Evolutionary conservation across 306 rosid species (phyloP).

Genomic region (Rubus idaeus): DNA sequence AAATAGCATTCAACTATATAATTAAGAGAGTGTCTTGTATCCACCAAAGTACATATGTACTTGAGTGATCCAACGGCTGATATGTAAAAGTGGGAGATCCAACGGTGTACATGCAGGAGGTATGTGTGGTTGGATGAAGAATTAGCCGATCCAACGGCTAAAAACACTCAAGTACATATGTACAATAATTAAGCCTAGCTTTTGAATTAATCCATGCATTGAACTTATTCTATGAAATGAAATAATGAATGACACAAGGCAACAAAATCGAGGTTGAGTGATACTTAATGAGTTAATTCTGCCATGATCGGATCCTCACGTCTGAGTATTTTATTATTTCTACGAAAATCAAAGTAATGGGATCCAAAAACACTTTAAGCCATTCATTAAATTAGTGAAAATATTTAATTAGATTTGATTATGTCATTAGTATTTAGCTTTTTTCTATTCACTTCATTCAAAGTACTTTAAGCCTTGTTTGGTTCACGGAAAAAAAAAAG

Average conservation of each 20-base stretch:
- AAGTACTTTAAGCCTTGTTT: too few relatives aligned
- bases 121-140: too few relatives aligned
- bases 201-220: conserved; percentile 8
- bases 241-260: conserved; percentile 15
- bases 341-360: neutral
- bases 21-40: too few relatives aligned
- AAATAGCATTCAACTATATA: conserved; percentile 5
- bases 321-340: neutral
- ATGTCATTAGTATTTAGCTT: neutral
- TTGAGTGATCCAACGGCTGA: too few relatives aligned
- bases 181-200: neutral
- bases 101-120: too few relatives aligned
- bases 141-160: too few relatives aligned
- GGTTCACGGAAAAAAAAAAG: too few relatives aligned
- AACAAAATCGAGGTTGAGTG: neutral
- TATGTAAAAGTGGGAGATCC: too few relatives aligned
- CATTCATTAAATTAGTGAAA: neutral
- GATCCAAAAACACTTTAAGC: neutral
- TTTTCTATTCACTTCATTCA: too few relatives aligned
- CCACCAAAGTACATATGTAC: too few relatives aligned
- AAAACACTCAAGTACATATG: too few relatives aligned
- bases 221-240: neutral
- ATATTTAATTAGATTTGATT: neutral
- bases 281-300: neutral
- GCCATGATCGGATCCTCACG: conserved; percentile 11